Percentiles rank a stretch among this genome's conserved stretches.
These are phyloP conservation scores for Fusarium annulatum DNA, from an alignment of 2,329 filamentous ascomycete genomes.

Conservation along the genomic window DNA sequence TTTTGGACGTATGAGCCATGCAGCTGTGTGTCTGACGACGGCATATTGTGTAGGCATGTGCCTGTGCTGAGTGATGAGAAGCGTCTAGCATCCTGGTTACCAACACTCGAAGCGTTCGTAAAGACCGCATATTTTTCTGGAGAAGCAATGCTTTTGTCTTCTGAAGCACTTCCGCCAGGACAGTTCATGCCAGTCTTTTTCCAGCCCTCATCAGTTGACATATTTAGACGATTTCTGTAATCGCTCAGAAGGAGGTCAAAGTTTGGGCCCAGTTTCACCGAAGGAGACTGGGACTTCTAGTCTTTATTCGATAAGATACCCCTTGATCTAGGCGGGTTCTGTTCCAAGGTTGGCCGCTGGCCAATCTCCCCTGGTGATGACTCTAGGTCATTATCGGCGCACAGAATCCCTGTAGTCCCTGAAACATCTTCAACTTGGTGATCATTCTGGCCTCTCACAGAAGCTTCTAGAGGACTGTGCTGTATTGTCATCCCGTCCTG, in stretches of 20 bases:
- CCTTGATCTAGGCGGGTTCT: neutral
- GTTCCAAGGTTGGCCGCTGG: neutral
- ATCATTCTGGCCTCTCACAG: neutral
- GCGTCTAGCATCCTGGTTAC: neutral
- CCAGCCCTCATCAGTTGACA: neutral
- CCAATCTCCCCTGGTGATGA: neutral
- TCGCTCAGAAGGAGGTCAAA: conserved; percentile 29
- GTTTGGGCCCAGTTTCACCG: conserved; percentile 43
- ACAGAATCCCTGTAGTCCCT: neutral
- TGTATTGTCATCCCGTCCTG: neutral
- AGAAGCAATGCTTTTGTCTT: neutral
- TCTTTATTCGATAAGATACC: conserved; percentile 21
- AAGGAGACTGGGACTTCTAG: conserved; percentile 30
- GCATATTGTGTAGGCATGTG: neutral
- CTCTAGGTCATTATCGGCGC: neutral
- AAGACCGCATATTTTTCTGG: neutral
- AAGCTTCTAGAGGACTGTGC: neutral
- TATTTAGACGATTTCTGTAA: neutral
- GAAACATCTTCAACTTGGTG: neutral
- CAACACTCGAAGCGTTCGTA: neutral
- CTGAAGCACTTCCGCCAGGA: conserved; percentile 20
- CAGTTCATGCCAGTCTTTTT: conserved; percentile 28
- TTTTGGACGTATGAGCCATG: neutral
- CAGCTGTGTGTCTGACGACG: neutral
- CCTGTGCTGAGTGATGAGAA: neutral